Percentiles rank a stretch among this genome's conserved stretches.
Conservation (phyloP, 345 rosid species). For the Toxicodendron radicans region DNA sequence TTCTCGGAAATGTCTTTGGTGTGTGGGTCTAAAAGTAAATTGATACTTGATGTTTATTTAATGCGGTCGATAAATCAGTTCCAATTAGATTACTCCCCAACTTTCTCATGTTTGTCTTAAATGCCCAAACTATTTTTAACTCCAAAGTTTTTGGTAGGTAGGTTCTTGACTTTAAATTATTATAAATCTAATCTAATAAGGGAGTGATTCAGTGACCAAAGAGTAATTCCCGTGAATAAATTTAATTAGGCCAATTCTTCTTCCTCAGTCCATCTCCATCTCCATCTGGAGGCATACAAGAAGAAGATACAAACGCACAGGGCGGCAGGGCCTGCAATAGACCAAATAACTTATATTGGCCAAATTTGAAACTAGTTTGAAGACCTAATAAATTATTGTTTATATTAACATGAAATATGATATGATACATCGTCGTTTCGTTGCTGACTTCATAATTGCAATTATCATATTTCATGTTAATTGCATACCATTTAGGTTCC, state of each 20-base stretch:
- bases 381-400: too few relatives aligned
- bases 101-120: conserved; percentile 26
- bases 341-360: too few relatives aligned
- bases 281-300: conserved; percentile 18
- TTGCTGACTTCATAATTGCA: too few relatives aligned
- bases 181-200: not conserved
- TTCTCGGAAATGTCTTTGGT: not conserved
- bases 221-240: not conserved
- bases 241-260: conserved; percentile 3
- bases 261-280: too few relatives aligned
- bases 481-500: too few relatives aligned
- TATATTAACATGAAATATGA: too few relatives aligned
- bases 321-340: too few relatives aligned
- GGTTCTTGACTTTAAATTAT: not conserved
- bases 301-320: not conserved
- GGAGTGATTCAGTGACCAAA: too few relatives aligned
- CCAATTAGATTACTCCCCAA: conserved; percentile 6
- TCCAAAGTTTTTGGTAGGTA: not conserved
- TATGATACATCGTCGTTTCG: too few relatives aligned
- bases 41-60: not conserved
- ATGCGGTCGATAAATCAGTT: not conserved
- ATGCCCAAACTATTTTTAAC: conserved; percentile 7
- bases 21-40: not conserved
- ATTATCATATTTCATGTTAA: too few relatives aligned
- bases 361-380: too few relatives aligned